Evolutionary conservation across 805 yeast species (phyloP).

Genomic region (Yueomyces sp.): DNA sequence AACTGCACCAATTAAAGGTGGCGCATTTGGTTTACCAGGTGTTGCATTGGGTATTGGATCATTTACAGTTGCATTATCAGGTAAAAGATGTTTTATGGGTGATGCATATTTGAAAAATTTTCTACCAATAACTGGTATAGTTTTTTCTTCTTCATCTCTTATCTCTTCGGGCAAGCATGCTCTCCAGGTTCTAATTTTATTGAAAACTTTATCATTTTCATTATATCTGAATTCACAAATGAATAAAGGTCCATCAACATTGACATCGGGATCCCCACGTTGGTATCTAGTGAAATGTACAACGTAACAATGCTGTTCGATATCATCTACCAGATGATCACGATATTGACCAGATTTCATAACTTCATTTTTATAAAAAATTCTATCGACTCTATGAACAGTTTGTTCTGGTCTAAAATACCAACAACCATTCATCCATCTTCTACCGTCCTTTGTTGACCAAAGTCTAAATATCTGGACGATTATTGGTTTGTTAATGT

Average conservation of each 20-base stretch:
- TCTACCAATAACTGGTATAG: constrained; percentile 55
- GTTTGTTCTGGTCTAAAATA: constrained; percentile 97
- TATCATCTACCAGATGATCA: constrained; percentile 81
- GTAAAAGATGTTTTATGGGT: constrained; percentile 68
- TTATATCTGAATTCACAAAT: constrained; percentile 92
- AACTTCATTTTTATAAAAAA: constrained; percentile 88
- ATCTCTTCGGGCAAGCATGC: constrained; percentile 97
- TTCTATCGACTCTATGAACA: constrained; percentile 79
- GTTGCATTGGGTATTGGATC: constrained; percentile 77
- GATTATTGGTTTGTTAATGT: constrained; percentile 77
- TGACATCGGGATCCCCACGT: constrained; percentile 83
- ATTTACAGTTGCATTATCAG: constrained; percentile 54
- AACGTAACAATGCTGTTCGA: constrained; percentile 88
- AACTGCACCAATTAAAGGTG: constrained; percentile 90
- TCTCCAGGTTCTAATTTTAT: constrained; percentile 95
- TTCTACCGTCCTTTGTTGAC: constrained; percentile 66
- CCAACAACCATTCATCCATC: constrained; percentile 94
- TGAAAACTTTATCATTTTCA: constrained; percentile 79
- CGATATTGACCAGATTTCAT: constrained; percentile 94
- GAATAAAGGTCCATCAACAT: constrained; percentile 71
- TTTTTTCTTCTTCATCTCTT: constrained; percentile 69
- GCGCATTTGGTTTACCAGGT: constrained; percentile 73
- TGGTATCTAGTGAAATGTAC: constrained; percentile 89
- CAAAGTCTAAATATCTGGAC: constrained; percentile 91
- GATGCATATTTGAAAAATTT: constrained; percentile 66